Evolutionary conservation across 768 basidiomycete genomes (phyloP).

Genomic region (Hydnum rufescens): DNA sequence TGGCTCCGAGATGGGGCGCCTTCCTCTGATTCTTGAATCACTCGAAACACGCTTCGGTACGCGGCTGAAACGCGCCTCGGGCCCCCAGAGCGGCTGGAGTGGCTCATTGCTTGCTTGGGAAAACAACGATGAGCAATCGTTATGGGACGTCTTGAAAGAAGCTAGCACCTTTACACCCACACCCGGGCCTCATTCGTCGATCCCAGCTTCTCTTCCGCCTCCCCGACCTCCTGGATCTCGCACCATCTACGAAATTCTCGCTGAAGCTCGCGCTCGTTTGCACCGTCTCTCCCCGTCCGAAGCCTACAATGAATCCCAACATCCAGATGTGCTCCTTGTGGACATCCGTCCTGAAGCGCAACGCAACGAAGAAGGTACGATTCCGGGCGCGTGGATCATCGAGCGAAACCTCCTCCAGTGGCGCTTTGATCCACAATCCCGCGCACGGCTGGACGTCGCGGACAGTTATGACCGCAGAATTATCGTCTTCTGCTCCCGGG

Average conservation of each 20-base stretch:
- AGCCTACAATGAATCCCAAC: conserved; percentile 28
- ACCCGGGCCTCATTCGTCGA: background rate
- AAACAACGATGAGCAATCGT: background rate
- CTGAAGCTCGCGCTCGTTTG: conserved; percentile 37
- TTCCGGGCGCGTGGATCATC: conserved; percentile 49
- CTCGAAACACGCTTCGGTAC: background rate
- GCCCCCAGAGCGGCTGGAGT: background rate
- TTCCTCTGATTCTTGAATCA: background rate
- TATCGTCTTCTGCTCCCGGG: conserved; percentile 58
- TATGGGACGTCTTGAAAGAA: background rate
- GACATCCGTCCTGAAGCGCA: conserved; percentile 54
- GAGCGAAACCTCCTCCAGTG: conserved; percentile 65
- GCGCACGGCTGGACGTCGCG: conserved; percentile 36
- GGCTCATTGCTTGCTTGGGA: too few relatives aligned
- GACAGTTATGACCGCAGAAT: conserved; percentile 57
- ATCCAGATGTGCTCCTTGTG: conserved; percentile 44
- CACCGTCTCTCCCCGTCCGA: conserved; percentile 36
- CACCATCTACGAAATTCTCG: conserved; percentile 36
- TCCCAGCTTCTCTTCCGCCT: conserved; percentile 19
- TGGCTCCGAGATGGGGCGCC: background rate
- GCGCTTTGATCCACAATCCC: conserved; percentile 53
- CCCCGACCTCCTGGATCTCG: conserved; percentile 44
- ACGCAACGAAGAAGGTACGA: conserved; percentile 35
- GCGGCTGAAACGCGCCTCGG: background rate
- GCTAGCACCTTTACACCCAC: background rate